Percentiles rank a stretch among this genome's conserved stretches.
Conservation (phyloP, 805 yeast genomes). For the Sugiyamaella marilandica region DNA sequence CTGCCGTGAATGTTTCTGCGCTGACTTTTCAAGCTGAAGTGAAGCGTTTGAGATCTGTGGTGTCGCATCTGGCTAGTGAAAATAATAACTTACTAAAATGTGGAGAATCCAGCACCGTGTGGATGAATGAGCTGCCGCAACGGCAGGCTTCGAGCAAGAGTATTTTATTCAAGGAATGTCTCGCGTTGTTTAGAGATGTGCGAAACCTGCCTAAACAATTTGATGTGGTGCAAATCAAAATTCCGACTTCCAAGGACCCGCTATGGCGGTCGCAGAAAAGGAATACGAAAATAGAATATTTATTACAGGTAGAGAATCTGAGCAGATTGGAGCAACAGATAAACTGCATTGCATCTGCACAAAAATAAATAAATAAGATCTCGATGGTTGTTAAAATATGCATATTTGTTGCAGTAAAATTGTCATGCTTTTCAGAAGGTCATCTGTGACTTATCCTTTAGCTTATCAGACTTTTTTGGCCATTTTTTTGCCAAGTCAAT, state of each 20-base stretch:
- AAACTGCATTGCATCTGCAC: not conserved
- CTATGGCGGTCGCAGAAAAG: constrained; percentile 10
- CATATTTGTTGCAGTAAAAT: no score
- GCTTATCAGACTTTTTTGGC: constrained; percentile 38
- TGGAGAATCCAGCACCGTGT: not conserved
- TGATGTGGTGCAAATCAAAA: constrained; percentile 1
- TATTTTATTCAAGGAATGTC: not conserved
- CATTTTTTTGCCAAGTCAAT: constrained; percentile 80
- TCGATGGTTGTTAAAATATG: not conserved
- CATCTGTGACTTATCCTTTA: not conserved
- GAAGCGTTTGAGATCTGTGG: constrained; percentile 9
- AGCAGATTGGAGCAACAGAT: constrained; percentile 2
- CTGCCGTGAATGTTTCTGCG: constrained; percentile 6
- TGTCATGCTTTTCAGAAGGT: no score
- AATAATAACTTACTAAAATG: not conserved
- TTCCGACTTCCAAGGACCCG: not conserved
- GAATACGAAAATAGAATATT: not conserved
- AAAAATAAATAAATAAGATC: constrained; percentile 1
- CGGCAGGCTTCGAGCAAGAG: not conserved
- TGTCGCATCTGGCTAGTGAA: constrained; percentile 8
- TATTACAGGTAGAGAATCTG: constrained; percentile 5
- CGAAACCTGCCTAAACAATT: constrained; percentile 1
- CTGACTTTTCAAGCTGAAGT: constrained; percentile 14
- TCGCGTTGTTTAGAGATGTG: constrained; percentile 1
- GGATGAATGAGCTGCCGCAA: not conserved